Evolutionary conservation across 805 yeast genomes (phyloP).

Genomic region (Cyberlindnera mrakii): DNA sequence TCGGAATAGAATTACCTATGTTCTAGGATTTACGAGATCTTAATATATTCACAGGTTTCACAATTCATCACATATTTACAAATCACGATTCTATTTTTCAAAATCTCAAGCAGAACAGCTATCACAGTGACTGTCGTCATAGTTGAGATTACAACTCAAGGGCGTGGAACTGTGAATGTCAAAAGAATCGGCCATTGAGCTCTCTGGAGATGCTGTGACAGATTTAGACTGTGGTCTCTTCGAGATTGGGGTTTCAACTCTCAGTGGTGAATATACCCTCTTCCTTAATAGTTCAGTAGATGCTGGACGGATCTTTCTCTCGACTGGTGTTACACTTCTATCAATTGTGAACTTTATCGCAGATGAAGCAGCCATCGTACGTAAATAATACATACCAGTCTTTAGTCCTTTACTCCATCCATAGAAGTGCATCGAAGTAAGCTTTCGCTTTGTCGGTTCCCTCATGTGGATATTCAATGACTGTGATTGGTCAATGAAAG

Average conservation of each 20-base stretch:
- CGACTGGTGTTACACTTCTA: constrained; percentile 31
- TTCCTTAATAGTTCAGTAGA: constrained; percentile 1
- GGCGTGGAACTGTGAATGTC: constrained; percentile 1
- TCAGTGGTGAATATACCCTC: constrained; percentile 7
- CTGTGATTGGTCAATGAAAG: constrained; percentile 88
- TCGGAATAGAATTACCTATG: too few relatives aligned
- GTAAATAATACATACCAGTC: constrained; percentile 97
- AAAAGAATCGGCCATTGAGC: neutral
- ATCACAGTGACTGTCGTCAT: constrained; percentile 3
- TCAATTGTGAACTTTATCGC: constrained; percentile 90
- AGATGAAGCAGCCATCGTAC: constrained; percentile 96
- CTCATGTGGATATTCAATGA: constrained; percentile 83
- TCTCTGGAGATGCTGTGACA: neutral
- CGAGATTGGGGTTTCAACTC: neutral
- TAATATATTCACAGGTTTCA: too few relatives aligned
- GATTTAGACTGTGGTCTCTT: constrained; percentile 2
- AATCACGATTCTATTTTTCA: too few relatives aligned
- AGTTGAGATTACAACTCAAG: constrained; percentile 1
- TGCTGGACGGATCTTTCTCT: neutral
- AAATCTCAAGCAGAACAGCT: constrained; percentile 5
- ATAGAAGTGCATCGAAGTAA: constrained; percentile 97
- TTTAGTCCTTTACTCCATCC: constrained; percentile 98
- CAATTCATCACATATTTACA: too few relatives aligned
- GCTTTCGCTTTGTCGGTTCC: constrained; percentile 92
- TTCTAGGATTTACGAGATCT: too few relatives aligned